phyloP scores from a whole-genome alignment of 345 rosid species.

The Populus davidiana region DNA sequence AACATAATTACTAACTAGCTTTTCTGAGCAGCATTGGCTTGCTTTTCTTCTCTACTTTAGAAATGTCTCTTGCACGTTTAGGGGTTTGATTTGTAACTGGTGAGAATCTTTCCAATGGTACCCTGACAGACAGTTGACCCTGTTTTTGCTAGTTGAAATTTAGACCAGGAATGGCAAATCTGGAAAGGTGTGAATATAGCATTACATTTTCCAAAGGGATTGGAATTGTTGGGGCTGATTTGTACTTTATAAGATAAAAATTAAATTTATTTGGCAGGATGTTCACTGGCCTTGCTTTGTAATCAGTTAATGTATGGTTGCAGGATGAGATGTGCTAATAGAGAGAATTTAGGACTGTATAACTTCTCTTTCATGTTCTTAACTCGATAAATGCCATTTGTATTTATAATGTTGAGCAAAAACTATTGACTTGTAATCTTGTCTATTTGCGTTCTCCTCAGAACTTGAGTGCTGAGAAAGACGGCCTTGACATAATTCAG shows the following conservation, averaged over 20 bases:
- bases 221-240: neutral
- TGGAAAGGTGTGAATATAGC: neutral
- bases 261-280: neutral
- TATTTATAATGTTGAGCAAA: neutral
- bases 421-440: neutral
- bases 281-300: neutral
- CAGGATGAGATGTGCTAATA: neutral
- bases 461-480: constrained; percentile 59
- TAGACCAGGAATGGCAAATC: neutral
- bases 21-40: neutral
- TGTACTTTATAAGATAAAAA: neutral
- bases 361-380: neutral
- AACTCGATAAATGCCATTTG: neutral
- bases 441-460: constrained; percentile 21
- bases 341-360: neutral
- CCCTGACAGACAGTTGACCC: neutral
- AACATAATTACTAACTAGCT: neutral
- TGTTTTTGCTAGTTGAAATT: neutral
- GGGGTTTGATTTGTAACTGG: constrained; percentile 1
- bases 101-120: constrained; percentile 7
- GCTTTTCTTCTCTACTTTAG: constrained; percentile 8
- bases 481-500: constrained; percentile 31
- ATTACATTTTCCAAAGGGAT: neutral
- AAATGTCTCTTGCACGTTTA: constrained; percentile 7
- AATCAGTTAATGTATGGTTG: neutral